Evolutionary conservation across 805 yeast genomes (phyloP), one percentile per base, ranked within the genome.

Genomic region (Wickerhamiella allomyrinae): DNA sequence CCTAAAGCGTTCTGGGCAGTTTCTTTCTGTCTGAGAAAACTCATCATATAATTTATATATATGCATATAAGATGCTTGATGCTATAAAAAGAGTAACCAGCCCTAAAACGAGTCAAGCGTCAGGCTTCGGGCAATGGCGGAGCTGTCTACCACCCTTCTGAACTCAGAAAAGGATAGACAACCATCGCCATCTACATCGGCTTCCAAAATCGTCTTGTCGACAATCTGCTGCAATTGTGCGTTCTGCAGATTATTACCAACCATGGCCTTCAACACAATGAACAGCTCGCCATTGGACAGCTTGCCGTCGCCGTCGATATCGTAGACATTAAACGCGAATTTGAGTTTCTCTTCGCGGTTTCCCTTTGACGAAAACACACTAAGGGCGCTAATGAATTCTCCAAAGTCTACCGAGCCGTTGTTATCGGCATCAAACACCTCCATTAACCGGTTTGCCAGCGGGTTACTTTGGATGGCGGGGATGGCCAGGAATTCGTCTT

Each of bases 121-220:
- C 53, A 53, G 56, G 48, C 48, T 59, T 49, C 52, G 60, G 50
- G 62, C 60, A 27, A 61, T 54, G 36, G 60, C 59, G 17, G 66
- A 57, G 34, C 54, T 57, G 38, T 61, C 61, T 8, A 66, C 66
- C 37, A 59, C 49, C 41, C 68, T 69, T 50, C 74, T 75, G 60
- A 91, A 91, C 67, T 91, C 99, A 29, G 75, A 85, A 57, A 86
- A 91, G 46, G 79, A 77, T 46, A 91, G 64, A 51, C 71, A 75
- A 1, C 95, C 94, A 55, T 86, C 95, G 2, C 89, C 87, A 53
- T 87, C 95, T 22, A 59, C 54, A 56, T 87, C 97, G 40, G 85
- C 87, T 58, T 89, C 96, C 76, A 85, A 75, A 49, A 93, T 86
- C 0, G 98, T 86, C 60, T 93, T 77, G 59, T 91, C 97, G n/a